Evolutionary conservation across 106 monocot species (phyloP), one percentile per base, ranked within the genome.

Genomic region (Apostasia shenzhenica): DNA sequence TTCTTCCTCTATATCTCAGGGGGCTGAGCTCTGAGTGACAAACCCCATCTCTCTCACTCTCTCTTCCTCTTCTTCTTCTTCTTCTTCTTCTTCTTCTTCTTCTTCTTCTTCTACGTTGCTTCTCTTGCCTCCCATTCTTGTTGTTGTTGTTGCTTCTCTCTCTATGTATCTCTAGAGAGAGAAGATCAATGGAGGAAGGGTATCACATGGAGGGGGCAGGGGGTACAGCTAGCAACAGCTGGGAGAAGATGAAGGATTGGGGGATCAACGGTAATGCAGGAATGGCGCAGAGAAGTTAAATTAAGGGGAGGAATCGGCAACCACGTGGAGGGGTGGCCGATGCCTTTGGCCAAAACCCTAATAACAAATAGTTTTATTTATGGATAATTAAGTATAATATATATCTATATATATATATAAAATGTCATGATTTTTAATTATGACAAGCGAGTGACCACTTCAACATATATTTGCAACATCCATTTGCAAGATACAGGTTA

Each of bases 231-330:
- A 38, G 67, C 48, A 48, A 40, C 67, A 67, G 67, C 67, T 67
- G 67, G 57, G 57, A 47, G 52, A 5, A 49, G 9, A 8, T 4
- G 67, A 66, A 50, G 14, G 38, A 57, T 42, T 48, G 1, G 54
- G 65, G 50, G 44, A 10, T 73, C 14, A 74, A 84, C 77, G 83
- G 77, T 78, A 13, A 72, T 38, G 60, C 74, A 77, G 49, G 65
- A 75, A 85, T 78, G 61, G 54, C 72, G 80, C 69, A 2, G 57
- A 41, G 12, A 52, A 47, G 69, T 68, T 74, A 61, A 59, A 70
- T 69, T 60, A 67, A 61, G 10, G 44, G 61, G 81, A 48, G 42
- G 71, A 63, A 78, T 57, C 14, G 14, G 14, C 59, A 13, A 66
- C 68, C 82, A 82, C 77, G 77, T 74, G 70, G 65, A 64, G 45